Evolutionary conservation across 805 yeast genomes (phyloP).

Genomic region (Ogataea salicorniae): DNA sequence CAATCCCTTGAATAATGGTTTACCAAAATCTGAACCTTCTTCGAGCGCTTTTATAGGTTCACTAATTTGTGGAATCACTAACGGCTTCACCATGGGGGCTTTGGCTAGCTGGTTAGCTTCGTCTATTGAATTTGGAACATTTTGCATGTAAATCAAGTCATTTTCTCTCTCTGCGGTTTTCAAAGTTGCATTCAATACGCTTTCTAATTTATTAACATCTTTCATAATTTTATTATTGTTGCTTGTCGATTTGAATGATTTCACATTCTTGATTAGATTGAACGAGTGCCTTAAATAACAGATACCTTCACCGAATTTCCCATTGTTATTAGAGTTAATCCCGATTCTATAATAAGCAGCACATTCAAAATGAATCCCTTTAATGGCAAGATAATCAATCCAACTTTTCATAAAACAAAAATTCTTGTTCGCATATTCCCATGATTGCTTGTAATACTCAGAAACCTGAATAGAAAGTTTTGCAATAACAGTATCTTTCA

Average conservation of each 20-base stretch:
- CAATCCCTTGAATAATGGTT: slow-evolving; percentile 49
- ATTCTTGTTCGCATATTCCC: slow-evolving; percentile 39
- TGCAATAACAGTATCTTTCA: slow-evolving; percentile 58
- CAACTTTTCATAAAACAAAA: slow-evolving; percentile 42
- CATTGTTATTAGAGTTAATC: slow-evolving; percentile 37
- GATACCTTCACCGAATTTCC: slow-evolving; percentile 70
- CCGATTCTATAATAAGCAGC: slow-evolving; percentile 67
- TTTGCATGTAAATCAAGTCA: slow-evolving; percentile 68
- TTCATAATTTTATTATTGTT: slow-evolving; percentile 40
- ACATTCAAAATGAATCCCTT: slow-evolving; percentile 60
- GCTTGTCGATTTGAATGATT: slow-evolving; percentile 39
- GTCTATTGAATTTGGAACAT: slow-evolving; percentile 42
- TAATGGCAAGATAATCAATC: slow-evolving; percentile 56
- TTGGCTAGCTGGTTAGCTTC: slow-evolving; percentile 40
- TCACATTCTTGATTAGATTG: slow-evolving; percentile 34
- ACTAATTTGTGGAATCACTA: slow-evolving; percentile 31
- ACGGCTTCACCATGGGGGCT: slow-evolving; percentile 50
- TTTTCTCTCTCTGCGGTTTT: slow-evolving; percentile 69
- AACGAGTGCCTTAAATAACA: slow-evolving; percentile 46
- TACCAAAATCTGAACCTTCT: slow-evolving; percentile 18
- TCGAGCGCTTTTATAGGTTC: slow-evolving; percentile 30
- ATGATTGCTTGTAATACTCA: slow-evolving; percentile 46
- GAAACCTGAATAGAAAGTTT: slow-evolving; percentile 62
- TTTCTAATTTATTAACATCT: slow-evolving; percentile 48
- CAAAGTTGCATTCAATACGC: slow-evolving; percentile 40